A percentile compares a stretch with the other conserved stretches of the same genome.
These are phyloP conservation scores for Yamadazyma olivae DNA, from an alignment of 805 yeast species.

Conservation along the genomic window DNA sequence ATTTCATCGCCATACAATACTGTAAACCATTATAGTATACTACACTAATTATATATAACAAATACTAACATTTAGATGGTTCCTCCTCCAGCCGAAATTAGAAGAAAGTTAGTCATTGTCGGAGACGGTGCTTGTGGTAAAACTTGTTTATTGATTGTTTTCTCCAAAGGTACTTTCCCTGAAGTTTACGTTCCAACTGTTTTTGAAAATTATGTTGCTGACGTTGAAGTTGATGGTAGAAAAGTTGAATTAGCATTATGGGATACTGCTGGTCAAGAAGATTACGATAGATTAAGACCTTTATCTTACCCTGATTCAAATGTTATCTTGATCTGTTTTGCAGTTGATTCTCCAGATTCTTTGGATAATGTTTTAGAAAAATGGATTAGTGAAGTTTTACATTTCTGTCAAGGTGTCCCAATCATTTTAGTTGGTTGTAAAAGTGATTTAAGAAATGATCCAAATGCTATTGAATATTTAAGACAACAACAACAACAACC, in stretches of 20 bases:
- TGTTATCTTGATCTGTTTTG: slow-evolving; percentile 87
- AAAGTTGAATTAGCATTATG: slow-evolving; percentile 87
- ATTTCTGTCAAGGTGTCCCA: slow-evolving; percentile 93
- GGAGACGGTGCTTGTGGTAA: slow-evolving; percentile 99
- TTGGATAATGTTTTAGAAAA: slow-evolving; percentile 92
- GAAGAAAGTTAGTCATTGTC: slow-evolving; percentile 87
- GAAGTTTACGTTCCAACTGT: slow-evolving; percentile 95
- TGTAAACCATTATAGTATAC: too few relatives aligned
- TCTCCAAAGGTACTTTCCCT: slow-evolving; percentile 88
- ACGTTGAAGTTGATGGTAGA: slow-evolving; percentile 64
- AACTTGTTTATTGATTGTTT: slow-evolving; percentile 81
- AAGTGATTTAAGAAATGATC: slow-evolving; percentile 83
- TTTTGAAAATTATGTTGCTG: slow-evolving; percentile 96
- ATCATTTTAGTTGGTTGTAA: slow-evolving; percentile 91
- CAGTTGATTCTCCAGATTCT: slow-evolving; percentile 88
- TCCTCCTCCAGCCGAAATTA: slow-evolving; percentile 51
- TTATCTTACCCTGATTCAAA: slow-evolving; percentile 89
- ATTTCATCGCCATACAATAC: too few relatives aligned
- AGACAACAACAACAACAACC: slow-evolving; percentile 77
- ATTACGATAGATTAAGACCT: slow-evolving; percentile 91
- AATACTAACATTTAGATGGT: slow-evolving; percentile 22
- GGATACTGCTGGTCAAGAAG: slow-evolving; percentile 99
- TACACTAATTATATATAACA: too few relatives aligned
- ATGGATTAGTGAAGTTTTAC: slow-evolving; percentile 92
- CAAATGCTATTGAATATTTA: slow-evolving; percentile 69